Base-by-base conservation (phyloP, 805 yeast species). In the Candida arabinofermentans region DNA sequence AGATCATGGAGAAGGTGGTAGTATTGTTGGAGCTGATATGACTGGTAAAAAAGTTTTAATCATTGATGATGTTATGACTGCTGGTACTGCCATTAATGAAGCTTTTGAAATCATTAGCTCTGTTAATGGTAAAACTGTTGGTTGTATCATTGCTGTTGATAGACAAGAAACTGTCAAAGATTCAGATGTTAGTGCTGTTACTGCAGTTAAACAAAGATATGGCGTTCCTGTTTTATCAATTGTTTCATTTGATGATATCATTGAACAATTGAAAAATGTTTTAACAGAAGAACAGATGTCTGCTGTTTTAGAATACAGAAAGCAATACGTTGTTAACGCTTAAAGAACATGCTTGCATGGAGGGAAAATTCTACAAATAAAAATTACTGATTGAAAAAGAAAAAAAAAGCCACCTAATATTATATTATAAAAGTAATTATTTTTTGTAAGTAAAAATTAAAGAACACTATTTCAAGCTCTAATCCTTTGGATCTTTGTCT, bases 1-100 rank as follows among this genome's bases (percentile, higher is more conserved):
- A 68, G 96, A 90, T 61, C 99, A 91, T 61, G 99, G 99, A 42
- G 99, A 91, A 69, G 99, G 98, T 52, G 99, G 99, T 12, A 77
- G 77, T 43, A 86, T 91, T 54, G 98, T 93, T 32, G 99, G 99
- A 27, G 79, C 85, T 35, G 65, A 78, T 5, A 74, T 91, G 54
- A 73, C 74, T 46, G 85, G 76, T 37, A 84, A 90, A 64, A 74
- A 74, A 46, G 78, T 91, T 19, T 69, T 93, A 55, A 86, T 93
- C 55, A 88, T 91, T 47, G 99, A 93, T 64, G 99, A 91, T 58
- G 97, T 93, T 33, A 90, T 91, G 82, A 91, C 98, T 46, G 98
- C 98, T 1, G 99, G 99, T 31, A 93, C 98, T 44, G 98, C 99
- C 37, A 89, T 90, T 61, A 85, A 85, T 55, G 98, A 93, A 67